Percentiles rank a stretch among this genome's conserved stretches.
Conservation (phyloP, 2,329 filamentous ascomycete species). For the Aspergillus sclerotialis region DNA sequence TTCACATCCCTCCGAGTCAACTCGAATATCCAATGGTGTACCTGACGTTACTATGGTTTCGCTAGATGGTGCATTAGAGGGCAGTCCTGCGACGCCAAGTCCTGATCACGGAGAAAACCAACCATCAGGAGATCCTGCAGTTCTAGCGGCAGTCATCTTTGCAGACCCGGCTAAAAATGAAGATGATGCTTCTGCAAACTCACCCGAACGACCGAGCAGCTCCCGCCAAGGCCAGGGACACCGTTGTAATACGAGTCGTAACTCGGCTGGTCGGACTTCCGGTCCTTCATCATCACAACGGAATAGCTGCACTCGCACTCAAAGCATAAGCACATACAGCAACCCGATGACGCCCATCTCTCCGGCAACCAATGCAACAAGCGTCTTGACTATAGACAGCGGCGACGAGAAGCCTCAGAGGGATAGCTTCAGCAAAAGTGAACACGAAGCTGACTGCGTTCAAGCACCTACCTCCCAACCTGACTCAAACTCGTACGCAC, state of each 20-base stretch:
- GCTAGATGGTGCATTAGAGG: conserved; percentile 11
- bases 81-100: conserved; percentile 6
- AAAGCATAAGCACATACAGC: conserved; percentile 36
- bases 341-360: conserved; percentile 37
- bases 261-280: conserved; percentile 28
- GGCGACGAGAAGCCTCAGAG: conserved; percentile 30
- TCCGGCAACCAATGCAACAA: conserved; percentile 39
- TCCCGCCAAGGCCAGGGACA: conserved; percentile 20
- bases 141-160: no score
- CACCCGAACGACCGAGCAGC: conserved; percentile 24
- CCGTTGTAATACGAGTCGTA: conserved; percentile 25
- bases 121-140: no score
- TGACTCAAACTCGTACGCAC: conserved; percentile 23
- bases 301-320: conserved; percentile 33
- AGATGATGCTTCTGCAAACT: no score
- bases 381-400: conserved; percentile 36
- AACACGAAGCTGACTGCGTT: conserved; percentile 23
- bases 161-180: no score
- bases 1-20: conserved; percentile 14
- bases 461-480: conserved; percentile 19
- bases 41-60: conserved; percentile 21
- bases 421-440: conserved; percentile 22
- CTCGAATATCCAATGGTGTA: conserved; percentile 24
- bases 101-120: conserved; percentile 8
- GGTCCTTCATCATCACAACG: conserved; percentile 27